Evolutionary conservation across 2,329 filamentous ascomycete genomes (phyloP).

Genomic region (Aspergillus fischeri): DNA sequence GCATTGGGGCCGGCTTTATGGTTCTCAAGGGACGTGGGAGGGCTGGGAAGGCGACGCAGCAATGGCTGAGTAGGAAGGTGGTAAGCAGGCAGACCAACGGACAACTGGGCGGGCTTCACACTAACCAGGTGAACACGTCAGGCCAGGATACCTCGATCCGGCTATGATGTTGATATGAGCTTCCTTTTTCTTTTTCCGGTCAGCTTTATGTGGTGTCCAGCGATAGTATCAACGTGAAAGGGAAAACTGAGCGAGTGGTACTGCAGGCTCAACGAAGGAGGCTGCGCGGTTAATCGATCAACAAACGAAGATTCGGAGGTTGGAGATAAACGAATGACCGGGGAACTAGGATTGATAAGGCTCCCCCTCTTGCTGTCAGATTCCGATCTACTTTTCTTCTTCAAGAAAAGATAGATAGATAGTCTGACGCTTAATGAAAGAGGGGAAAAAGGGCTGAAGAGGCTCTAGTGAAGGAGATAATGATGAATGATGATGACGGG

Average conservation of each 20-base stretch:
- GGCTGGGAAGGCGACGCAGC: not conserved
- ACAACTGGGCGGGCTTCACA: conserved; percentile 3
- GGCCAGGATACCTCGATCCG: not conserved
- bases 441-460: not conserved
- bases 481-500: not conserved
- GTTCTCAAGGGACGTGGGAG: not conserved
- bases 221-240: not conserved
- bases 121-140: conserved; percentile 5
- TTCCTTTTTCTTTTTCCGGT: not conserved
- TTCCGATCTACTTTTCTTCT: not conserved
- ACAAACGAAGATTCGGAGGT: conserved; percentile 13
- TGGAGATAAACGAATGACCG: conserved; percentile 9
- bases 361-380: not conserved
- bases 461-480: not conserved
- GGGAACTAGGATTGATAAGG: not conserved
- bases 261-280: conserved; percentile 7
- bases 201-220: not conserved
- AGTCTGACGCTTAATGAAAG: not conserved
- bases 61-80: not conserved
- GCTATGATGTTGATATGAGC: not conserved
- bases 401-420: not conserved
- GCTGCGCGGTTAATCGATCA: conserved; percentile 18
- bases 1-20: conserved; percentile 9
- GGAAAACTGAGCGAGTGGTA: not conserved
- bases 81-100: not conserved